Percentiles rank a stretch among this genome's conserved stretches.
These are phyloP conservation scores for Wickerhamomyces hampshirensis DNA, from an alignment of 805 yeast species.

Conservation along the genomic window DNA sequence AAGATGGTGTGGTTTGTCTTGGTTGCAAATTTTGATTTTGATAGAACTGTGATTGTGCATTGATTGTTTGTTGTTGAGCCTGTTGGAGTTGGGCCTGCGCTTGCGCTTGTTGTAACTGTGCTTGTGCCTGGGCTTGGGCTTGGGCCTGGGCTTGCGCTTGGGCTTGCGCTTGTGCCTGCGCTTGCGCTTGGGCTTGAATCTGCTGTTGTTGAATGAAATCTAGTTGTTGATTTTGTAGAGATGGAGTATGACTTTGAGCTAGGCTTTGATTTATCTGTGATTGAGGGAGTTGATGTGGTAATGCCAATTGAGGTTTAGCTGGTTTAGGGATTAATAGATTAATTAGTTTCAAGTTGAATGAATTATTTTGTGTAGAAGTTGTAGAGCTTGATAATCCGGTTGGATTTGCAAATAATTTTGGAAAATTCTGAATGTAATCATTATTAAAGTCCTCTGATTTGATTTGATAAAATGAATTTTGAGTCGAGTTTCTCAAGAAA, in stretches of 20 bases:
- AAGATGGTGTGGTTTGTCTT: conserved; percentile 29
- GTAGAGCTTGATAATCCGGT: conserved; percentile 10
- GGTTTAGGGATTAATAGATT: conserved; percentile 32
- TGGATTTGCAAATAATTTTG: conserved; percentile 8
- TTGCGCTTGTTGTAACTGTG: conserved; percentile 17
- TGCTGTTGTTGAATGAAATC: conserved; percentile 5
- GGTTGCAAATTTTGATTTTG: conserved; percentile 21
- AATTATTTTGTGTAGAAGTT: conserved; percentile 17
- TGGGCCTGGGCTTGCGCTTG: conserved; percentile 8
- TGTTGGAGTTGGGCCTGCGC: conserved; percentile 25
- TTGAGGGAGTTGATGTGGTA: conserved; percentile 8
- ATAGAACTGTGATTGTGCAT: conserved; percentile 19
- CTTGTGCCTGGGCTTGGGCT: conserved; percentile 13
- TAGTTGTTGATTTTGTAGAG: not conserved
- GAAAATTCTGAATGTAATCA: not conserved
- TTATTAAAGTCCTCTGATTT: conserved; percentile 20
- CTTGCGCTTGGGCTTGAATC: not conserved
- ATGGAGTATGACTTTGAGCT: too few species aligned
- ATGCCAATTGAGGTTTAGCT: conserved; percentile 8
- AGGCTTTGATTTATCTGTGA: too few species aligned
- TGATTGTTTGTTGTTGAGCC: conserved; percentile 13
- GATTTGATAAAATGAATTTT: conserved; percentile 30
- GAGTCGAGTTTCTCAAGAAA: conserved; percentile 32
- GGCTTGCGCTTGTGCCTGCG: conserved; percentile 2
- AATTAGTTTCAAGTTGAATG: conserved; percentile 30